Base-by-base conservation (phyloP, 2,329 filamentous ascomycete species). In the Achaetomium macrosporum region DNA sequence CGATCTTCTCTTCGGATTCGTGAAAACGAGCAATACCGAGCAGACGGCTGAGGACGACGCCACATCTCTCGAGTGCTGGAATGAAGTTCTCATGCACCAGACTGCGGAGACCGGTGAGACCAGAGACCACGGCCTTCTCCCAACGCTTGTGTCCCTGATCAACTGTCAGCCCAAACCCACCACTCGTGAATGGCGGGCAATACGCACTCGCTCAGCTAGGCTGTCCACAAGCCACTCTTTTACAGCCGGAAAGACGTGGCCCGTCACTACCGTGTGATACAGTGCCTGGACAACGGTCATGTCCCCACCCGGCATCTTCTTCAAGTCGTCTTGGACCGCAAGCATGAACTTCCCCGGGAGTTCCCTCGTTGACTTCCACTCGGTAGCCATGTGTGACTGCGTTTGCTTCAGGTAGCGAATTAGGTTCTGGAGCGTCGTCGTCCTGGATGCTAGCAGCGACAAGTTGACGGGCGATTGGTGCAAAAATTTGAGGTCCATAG, bases 141-240 rank as follows among this genome's bases (percentile, higher is more conserved):
- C 93, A 99, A 45, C 93, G 79, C 69, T 96, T 96, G 63, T 95
- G 88, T 0, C 90, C 90, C 86, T 93, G 47, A 17, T 15, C 30
- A 62, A 53, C 25, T 37, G 51, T 57, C 47, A 48, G 39, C 55
- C 11, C 20, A 9, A 15, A n/a, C n/a, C 17, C 1, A 16, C 3
- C 2, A 10, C 13, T 13, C 3, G 11, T n/a, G 13, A 17, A 11
- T 16, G 17, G 1, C 7, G 35, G 36, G 9, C 25, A 4, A 12
- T 31, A 49, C 79, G 64, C 74, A 91, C 88, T 57, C 88, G 76
- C 65, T 95, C 89, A 8, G 83, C 82, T 30, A 96, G 72, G 59
- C 87, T 87, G 63, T 96, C 90, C 5, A 91, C 82, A 1, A 99
- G 76, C 86, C 95, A 99, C 66, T 96, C 90, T 54, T 83, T 84